Percentiles rank a stretch among this genome's conserved stretches.
Evolutionary conservation across 306 rosid genomes (phyloP).

Genomic region (Lathyrus aphaca): DNA sequence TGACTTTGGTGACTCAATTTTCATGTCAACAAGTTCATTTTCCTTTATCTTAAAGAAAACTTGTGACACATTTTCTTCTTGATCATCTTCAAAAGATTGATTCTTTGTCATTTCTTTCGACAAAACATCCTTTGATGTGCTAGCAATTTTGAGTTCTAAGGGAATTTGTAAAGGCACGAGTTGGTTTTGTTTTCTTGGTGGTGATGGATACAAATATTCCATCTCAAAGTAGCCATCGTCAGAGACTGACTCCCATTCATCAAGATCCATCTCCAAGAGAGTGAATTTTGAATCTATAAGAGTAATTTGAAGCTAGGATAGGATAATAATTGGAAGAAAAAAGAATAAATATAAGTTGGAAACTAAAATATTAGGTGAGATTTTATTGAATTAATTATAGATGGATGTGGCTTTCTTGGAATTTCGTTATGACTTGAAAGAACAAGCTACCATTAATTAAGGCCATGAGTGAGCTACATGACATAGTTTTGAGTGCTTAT

Average conservation of each 20-base stretch:
- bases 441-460: constrained; percentile 32
- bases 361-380: constrained; percentile 15
- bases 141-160: constrained; percentile 41
- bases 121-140: constrained; percentile 34
- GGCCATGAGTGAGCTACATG: constrained; percentile 12
- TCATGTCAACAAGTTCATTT: constrained; percentile 84
- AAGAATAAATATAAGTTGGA: background rate
- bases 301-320: constrained; percentile 15
- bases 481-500: constrained; percentile 39
- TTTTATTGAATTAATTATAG: constrained; percentile 42
- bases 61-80: constrained; percentile 52
- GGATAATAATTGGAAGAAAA: background rate
- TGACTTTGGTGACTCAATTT: constrained; percentile 73
- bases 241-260: constrained; percentile 83
- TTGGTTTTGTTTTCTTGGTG: constrained; percentile 49
- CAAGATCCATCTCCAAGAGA: constrained; percentile 60
- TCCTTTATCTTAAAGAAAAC: constrained; percentile 79
- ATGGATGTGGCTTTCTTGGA: constrained; percentile 40
- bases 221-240: constrained; percentile 59
- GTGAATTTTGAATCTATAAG: background rate
- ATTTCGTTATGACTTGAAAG: constrained; percentile 19
- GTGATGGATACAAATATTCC: constrained; percentile 66
- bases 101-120: constrained; percentile 20
- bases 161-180: constrained; percentile 52
- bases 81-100: constrained; percentile 46